phyloP scores from a whole-genome alignment of 495 filamentous ascomycete species.

The Bombardia bombarda region DNA sequence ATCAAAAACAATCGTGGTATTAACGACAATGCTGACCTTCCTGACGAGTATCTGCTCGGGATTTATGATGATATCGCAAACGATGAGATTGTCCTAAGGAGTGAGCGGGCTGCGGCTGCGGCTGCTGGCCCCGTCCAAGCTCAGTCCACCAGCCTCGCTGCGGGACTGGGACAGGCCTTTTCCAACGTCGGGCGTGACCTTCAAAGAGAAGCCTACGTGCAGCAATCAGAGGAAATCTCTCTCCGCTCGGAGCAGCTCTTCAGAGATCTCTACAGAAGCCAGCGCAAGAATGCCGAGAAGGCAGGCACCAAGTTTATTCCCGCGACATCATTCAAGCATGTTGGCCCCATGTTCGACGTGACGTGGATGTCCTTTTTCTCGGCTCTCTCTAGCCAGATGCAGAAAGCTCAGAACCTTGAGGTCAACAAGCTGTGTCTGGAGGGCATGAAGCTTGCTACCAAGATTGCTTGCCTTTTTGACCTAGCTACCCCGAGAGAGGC shows the following conservation, averaged over 20 bases:
- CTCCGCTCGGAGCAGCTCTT: slow-evolving; percentile 66
- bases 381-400: slow-evolving; percentile 81
- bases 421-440: slow-evolving; percentile 89
- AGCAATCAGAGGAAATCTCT: slow-evolving; percentile 87
- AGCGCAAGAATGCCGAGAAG: slow-evolving; percentile 66
- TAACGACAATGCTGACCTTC: slow-evolving; percentile 91
- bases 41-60: slow-evolving; percentile 78
- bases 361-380: slow-evolving; percentile 99
- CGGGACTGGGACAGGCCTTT: slow-evolving; percentile 81
- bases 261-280: slow-evolving; percentile 78
- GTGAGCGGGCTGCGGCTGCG: slow-evolving; percentile 80
- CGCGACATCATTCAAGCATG: slow-evolving; percentile 86
- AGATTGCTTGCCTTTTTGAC: slow-evolving; percentile 89
- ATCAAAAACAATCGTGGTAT: slow-evolving; percentile 99
- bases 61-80: slow-evolving; percentile 88
- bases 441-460: slow-evolving; percentile 86
- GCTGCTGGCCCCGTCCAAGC: slow-evolving; percentile 55
- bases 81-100: slow-evolving; percentile 92
- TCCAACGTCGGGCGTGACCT: slow-evolving; percentile 86
- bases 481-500: slow-evolving; percentile 83
- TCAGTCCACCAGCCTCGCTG: slow-evolving; percentile 63
- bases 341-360: slow-evolving; percentile 97
- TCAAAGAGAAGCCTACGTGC: slow-evolving; percentile 85
- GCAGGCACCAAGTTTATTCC: slow-evolving; percentile 73
- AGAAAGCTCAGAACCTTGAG: slow-evolving; percentile 84